Evolutionary conservation across 345 rosid genomes (phyloP).

Genomic region (Nephelium lappaceum): DNA sequence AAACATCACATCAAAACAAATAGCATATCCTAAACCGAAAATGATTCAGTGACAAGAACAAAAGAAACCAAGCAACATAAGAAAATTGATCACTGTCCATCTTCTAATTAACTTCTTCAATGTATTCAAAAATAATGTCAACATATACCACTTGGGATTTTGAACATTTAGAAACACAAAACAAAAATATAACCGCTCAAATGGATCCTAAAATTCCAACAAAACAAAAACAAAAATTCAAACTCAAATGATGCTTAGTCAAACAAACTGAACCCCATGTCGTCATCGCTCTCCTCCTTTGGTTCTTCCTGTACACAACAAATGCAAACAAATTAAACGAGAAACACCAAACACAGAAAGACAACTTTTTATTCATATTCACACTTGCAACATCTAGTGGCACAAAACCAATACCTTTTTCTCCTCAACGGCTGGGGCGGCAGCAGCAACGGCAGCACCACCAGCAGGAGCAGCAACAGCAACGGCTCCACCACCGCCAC

Average conservation of each 20-base stretch:
- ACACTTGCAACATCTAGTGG: neutral
- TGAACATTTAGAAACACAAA: neutral
- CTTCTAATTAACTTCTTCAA: neutral
- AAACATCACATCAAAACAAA: neutral
- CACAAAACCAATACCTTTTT: constrained; percentile 34
- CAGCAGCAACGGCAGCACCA: constrained; percentile 35
- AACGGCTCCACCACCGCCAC: constrained; percentile 44
- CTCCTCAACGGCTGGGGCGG: constrained; percentile 49
- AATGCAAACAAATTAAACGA: neutral
- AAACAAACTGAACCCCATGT: constrained; percentile 55
- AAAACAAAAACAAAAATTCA: neutral
- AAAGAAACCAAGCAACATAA: neutral
- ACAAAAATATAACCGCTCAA: neutral
- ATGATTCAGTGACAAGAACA: neutral
- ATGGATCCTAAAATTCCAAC: constrained; percentile 3
- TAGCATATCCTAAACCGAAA: neutral
- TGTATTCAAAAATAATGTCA: neutral
- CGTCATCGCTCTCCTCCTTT: constrained; percentile 58
- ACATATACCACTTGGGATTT: neutral
- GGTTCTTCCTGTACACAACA: constrained; percentile 40
- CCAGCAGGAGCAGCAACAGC: constrained; percentile 36
- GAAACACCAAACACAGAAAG: neutral
- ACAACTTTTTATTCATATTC: neutral
- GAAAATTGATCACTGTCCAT: neutral
- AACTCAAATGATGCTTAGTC: constrained; percentile 34